Evolutionary conservation across 108 stramenopile genomes (phyloP).

Genomic region (Schizochytrium sp.): DNA sequence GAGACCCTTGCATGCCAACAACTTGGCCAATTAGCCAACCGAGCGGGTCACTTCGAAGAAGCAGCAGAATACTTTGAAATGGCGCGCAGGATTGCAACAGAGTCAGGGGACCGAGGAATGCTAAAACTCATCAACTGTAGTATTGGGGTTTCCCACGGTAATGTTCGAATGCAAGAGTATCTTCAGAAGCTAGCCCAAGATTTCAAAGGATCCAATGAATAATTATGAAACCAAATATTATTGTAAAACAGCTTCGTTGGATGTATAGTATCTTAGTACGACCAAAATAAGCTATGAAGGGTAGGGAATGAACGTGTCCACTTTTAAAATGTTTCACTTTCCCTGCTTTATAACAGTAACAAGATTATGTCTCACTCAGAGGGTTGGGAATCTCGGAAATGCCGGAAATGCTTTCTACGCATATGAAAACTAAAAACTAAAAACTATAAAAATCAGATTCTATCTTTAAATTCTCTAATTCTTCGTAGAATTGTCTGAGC

Average conservation of each 20-base stretch:
- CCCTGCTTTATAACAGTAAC: too few relatives aligned
- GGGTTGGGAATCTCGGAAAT: background rate
- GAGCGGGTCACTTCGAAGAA: background rate
- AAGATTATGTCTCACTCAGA: background rate
- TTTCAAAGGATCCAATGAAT: background rate
- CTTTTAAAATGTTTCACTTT: too few relatives aligned
- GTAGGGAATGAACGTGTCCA: too few relatives aligned
- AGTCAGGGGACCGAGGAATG: conserved; percentile 52
- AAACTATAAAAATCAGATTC: background rate
- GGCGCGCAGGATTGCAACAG: conserved; percentile 38
- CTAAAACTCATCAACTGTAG: conserved; percentile 54
- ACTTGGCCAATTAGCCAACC: conserved; percentile 46
- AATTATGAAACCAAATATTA: background rate
- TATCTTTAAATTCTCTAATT: background rate
- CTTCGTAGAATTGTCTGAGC: background rate
- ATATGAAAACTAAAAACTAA: background rate
- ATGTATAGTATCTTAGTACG: background rate
- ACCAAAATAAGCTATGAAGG: background rate
- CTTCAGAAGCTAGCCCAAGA: background rate
- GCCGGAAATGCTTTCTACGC: background rate
- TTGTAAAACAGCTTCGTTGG: background rate
- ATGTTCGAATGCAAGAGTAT: conserved; percentile 38
- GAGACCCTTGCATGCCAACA: conserved; percentile 50
- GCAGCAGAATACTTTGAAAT: conserved; percentile 47
- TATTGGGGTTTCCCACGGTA: conserved; percentile 24